Percentiles rank a stretch among this genome's conserved stretches.
phyloP scores from a whole-genome alignment of 1,284 basidiomycete genomes.

The Heterobasidion parviporum region DNA sequence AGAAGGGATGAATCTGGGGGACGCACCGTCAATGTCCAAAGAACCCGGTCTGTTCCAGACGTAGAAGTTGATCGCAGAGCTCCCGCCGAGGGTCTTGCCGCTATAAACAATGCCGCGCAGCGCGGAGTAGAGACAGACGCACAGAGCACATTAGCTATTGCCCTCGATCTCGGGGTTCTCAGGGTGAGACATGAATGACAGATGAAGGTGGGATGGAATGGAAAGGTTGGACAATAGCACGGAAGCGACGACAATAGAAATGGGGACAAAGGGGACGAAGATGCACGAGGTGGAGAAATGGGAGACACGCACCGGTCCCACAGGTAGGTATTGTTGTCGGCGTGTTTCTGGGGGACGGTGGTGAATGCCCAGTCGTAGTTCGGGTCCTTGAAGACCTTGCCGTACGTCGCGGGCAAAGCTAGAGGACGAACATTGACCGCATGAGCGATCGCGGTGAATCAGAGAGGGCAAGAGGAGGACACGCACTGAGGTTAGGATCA shows the following conservation, averaged over 20 bases:
- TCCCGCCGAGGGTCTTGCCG: conserved; percentile 21
- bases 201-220: conserved; percentile 3
- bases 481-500: conserved; percentile 20
- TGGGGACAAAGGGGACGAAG: too few relatives aligned
- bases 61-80: conserved; percentile 16
- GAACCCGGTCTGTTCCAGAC: conserved; percentile 15
- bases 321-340: too few relatives aligned
- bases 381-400: conserved; percentile 11
- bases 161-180: too few relatives aligned
- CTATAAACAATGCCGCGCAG: neutral
- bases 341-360: conserved; percentile 11
- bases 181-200: conserved; percentile 7
- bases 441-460: neutral
- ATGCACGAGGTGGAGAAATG: too few relatives aligned
- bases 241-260: neutral
- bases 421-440: neutral
- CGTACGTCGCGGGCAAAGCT: conserved; percentile 1
- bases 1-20: too few relatives aligned
- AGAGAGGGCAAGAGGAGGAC: neutral
- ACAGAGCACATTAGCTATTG: too few relatives aligned
- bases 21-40: conserved; percentile 13
- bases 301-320: too few relatives aligned
- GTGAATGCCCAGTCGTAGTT: conserved; percentile 21
- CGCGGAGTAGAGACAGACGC: neutral
- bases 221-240: conserved; percentile 5